phyloP scores from a whole-genome alignment of 371 early-diverging fungal species.

The Mortierella sp. region DNA sequence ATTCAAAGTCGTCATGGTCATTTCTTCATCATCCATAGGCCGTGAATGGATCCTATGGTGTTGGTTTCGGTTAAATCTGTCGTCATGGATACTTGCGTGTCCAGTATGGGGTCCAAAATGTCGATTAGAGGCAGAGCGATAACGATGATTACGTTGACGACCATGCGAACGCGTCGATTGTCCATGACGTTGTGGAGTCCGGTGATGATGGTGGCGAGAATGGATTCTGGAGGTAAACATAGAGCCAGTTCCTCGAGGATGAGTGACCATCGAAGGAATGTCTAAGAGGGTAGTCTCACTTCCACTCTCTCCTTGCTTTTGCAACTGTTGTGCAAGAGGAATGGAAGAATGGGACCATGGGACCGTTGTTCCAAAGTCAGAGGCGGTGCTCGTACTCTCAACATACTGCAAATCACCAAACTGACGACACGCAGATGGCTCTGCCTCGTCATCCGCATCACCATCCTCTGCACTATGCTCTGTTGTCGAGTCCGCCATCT shows the following conservation, averaged over 20 bases:
- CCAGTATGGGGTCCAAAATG: not conserved
- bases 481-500: no score
- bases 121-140: not conserved
- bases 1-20: not conserved
- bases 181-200: not conserved
- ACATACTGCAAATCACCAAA: constrained; percentile 1
- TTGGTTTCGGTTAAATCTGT: not conserved
- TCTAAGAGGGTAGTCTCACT: no score
- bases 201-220: constrained; percentile 5
- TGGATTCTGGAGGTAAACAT: no score
- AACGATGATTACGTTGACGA: not conserved
- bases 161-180: no score
- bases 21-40: no score
- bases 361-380: not conserved
- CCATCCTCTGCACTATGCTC: constrained; percentile 17
- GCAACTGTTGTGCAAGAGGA: no score
- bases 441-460: constrained; percentile 41
- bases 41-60: no score
- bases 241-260: no score
- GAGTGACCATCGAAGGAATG: no score
- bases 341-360: no score
- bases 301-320: no score
- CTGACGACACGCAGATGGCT: constrained; percentile 12
- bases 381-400: not conserved
- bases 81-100: not conserved